Base-by-base conservation (phyloP, 176 grass and related monocot genomes). In the Saccharum spontaneum region DNA sequence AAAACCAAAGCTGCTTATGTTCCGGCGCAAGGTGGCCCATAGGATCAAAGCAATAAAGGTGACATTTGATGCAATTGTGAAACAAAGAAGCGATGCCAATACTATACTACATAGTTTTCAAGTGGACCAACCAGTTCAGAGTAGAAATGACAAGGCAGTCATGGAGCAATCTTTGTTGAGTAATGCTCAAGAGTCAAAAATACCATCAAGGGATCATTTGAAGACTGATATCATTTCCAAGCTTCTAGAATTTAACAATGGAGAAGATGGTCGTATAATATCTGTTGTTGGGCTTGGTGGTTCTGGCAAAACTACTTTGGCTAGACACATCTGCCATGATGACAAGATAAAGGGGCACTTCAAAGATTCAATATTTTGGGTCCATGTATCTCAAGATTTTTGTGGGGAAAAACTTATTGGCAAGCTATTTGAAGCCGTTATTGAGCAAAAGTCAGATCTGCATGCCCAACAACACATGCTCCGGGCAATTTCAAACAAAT, bases 271-370 rank as follows among this genome's bases (percentile, higher is more conserved):
- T 33, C 28, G 17, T 66, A 72, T 60, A 18, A 30, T 83, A 15
- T 69, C 61, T 17, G n/a, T 88, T 0, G 41, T 88, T 77, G 86
- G 78, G 28, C 20, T 77, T 18, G 79, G 67, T 26, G 86, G 86
- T 30, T 20, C 76, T 20, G 72, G 79, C 0, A 88, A 88, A 62
- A 88, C 86, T 46, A 88, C 79, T 22, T 64, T 88, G 18, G 79
- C 86, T 5, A 22, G 33, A 63, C 67, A 54, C 3, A 64, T 45
- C 28, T 28, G 28, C 28, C 28, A 28, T 28, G 28, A 28, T 28
- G 28, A 28, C 28, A 28, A 28, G 28, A 43, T 80, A 38, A 52
- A 28, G 13, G 30, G 15, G 26, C 24, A 76, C 77, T 88, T 88
- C 41, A 24, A 83, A 7, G 16, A 17, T 2, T 55, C 50, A 8